Base-by-base conservation (phyloP, 2,329 filamentous ascomycete genomes). In the Fusarium transvaalense region DNA sequence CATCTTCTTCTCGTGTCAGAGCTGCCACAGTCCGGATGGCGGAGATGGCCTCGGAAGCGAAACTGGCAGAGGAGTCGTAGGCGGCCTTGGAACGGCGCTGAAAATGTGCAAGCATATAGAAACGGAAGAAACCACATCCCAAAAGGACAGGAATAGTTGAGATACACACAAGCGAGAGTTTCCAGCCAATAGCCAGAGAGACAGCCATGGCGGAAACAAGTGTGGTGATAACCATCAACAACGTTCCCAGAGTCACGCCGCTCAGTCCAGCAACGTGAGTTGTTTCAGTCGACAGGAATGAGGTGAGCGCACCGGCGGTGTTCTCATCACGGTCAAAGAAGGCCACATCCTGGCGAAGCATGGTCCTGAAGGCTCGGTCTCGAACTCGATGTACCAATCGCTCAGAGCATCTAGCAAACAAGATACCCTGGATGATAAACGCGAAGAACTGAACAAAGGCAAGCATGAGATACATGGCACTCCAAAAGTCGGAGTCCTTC, bases 321-420 rank as follows among this genome's bases (percentile, higher is more conserved):
- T 98, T 97, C 78, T 96, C 91, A 67, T 97, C 92, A 43, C 85
- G 86, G 78, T 98, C 96, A 73, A 97, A 99, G 79, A 94, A 98
- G 29, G 89, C 84, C 61, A 98, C 94, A 67, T 98, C 96, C 79
- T 98, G 95, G 68, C 94, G 92, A 52, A 98, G 88, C 82, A 98
- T 93, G 25, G 91, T 86, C 32, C 94, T 87, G 83, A 99, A 97
- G 9, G 94, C 92, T 59, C 84, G 85, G 78, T 96, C 89, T 72
- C 96, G 89, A 2, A 95, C 93, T 21, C 93, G 89, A 76, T 93
- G 92, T 56, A 97, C 87, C 25, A 98, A 86, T 39, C 89, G 86
- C 81, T 97, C 93, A n/a, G 93, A 96, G 81, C 92, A 94, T 74
- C 89, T 89, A 19, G 93, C 94, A 72, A 98, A 94, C 3, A 90